These are phyloP conservation scores for Ambrosiella beaveri DNA, from an alignment of 2,329 filamentous ascomycete genomes.

Conservation along the genomic window DNA sequence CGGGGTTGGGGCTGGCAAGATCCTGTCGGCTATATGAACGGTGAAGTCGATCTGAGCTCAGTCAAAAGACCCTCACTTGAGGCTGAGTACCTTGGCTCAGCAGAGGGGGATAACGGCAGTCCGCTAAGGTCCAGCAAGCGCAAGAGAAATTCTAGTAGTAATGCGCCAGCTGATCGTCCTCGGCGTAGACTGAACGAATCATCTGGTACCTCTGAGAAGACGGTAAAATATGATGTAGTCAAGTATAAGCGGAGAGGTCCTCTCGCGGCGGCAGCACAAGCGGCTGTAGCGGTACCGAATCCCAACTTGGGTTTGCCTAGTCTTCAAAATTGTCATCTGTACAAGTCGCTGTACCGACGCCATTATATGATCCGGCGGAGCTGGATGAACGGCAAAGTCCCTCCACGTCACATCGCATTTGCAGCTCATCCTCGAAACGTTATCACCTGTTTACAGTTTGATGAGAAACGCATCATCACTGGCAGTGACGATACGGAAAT, in stretches of 20 bases:
- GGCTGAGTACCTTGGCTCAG: too few species aligned
- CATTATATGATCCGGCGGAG: conserved; percentile 79
- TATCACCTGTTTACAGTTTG: conserved; percentile 93
- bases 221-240: neutral
- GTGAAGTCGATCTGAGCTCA: conserved; percentile 59
- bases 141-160: conserved; percentile 24
- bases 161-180: conserved; percentile 10
- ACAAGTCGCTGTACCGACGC: conserved; percentile 88
- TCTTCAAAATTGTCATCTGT: conserved; percentile 72
- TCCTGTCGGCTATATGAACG: conserved; percentile 55
- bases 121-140: conserved; percentile 25
- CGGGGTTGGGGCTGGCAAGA: conserved; percentile 99
- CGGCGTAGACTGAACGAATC: conserved; percentile 26
- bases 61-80: too few species aligned
- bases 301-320: conserved; percentile 63
- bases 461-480: conserved; percentile 93
- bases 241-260: conserved; percentile 57
- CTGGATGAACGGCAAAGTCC: conserved; percentile 76
- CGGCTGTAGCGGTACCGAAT: conserved; percentile 65
- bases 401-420: conserved; percentile 77
- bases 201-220: neutral
- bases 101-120: conserved; percentile 10
- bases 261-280: conserved; percentile 69
- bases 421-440: conserved; percentile 92
- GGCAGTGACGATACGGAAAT: conserved; percentile 96